A percentile compares a stretch with the other conserved stretches of the same genome.
phyloP scores from a whole-genome alignment of 306 rosid species.

The Hippophae gyantsensis region DNA sequence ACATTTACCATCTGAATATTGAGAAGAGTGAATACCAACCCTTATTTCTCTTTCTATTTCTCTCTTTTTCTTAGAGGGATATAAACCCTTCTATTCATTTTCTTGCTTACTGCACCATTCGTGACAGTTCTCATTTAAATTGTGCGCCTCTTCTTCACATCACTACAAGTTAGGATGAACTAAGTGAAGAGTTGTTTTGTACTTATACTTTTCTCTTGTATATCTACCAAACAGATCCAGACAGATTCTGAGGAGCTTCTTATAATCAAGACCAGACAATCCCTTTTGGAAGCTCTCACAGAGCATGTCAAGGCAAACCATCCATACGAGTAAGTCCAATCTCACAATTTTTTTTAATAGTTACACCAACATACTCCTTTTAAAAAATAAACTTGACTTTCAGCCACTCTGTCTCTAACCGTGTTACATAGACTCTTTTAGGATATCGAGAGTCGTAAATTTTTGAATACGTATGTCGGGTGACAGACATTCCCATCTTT shows the following conservation, averaged over 20 bases:
- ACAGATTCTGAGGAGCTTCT: conserved; percentile 82
- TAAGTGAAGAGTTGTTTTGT: neutral
- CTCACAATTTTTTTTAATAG: neutral
- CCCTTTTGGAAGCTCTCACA: conserved; percentile 73
- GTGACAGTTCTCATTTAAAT: neutral
- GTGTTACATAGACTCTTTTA: too few species aligned
- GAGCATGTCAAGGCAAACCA: conserved; percentile 78
- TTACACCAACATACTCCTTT: too few species aligned
- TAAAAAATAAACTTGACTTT: too few species aligned
- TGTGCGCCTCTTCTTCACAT: neutral
- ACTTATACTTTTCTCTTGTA: conserved; percentile 14
- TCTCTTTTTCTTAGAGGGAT: too few species aligned
- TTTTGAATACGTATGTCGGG: too few species aligned
- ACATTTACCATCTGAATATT: conserved; percentile 5
- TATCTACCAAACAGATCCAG: conserved; percentile 46
- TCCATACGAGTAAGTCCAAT: conserved; percentile 66
- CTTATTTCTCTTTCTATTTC: too few species aligned
- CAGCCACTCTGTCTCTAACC: too few species aligned
- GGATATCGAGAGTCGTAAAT: too few species aligned
- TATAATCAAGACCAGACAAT: conserved; percentile 79
- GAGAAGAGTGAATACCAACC: neutral
- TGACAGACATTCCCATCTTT: too few species aligned
- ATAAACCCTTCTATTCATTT: neutral
- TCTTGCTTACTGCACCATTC: neutral
- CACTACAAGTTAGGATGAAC: neutral